phyloP scores from a whole-genome alignment of 2,329 filamentous ascomycete genomes.

The Tolypocladium tundrense region DNA sequence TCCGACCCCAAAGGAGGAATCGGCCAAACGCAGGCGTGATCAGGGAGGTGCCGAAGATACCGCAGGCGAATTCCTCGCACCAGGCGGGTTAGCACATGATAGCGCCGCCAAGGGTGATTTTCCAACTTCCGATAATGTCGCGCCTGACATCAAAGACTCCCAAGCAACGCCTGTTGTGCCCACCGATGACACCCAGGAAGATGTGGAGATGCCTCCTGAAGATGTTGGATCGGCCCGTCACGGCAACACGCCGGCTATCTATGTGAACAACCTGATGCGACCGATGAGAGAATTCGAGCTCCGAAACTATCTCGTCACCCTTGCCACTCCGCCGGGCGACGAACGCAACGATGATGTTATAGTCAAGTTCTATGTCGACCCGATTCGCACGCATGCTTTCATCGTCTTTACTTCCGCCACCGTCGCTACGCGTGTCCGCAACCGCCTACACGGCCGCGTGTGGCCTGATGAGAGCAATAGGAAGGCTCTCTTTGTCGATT shows the following conservation, averaged over 20 bases:
- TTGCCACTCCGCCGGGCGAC: constrained; percentile 51
- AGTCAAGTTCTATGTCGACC: constrained; percentile 66
- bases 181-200: constrained; percentile 8
- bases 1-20: constrained; percentile 44
- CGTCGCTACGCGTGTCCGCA: constrained; percentile 67
- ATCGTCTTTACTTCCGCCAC: constrained; percentile 58
- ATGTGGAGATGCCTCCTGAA: constrained; percentile 23
- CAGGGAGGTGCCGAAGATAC: constrained; percentile 1
- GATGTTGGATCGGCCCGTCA: constrained; percentile 51
- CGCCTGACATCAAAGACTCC: neutral
- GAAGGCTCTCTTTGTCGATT: constrained; percentile 81
- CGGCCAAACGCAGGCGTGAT: constrained; percentile 44
- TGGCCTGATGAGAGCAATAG: constrained; percentile 85
- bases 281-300: constrained; percentile 63
- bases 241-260: constrained; percentile 65
- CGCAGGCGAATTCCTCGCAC: constrained; percentile 3
- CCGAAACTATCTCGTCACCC: constrained; percentile 54
- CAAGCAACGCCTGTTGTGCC: constrained; percentile 1
- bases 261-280: constrained; percentile 85
- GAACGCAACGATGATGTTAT: constrained; percentile 44
- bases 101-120: neutral
- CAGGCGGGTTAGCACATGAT: neutral
- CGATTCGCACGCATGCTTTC: constrained; percentile 81
- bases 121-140: neutral
- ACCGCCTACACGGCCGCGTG: constrained; percentile 62